A percentile compares a stretch with the other conserved stretches of the same genome.
Evolutionary conservation across 2,329 filamentous ascomycete species (phyloP).

Genomic region (Penicillium sp.): DNA sequence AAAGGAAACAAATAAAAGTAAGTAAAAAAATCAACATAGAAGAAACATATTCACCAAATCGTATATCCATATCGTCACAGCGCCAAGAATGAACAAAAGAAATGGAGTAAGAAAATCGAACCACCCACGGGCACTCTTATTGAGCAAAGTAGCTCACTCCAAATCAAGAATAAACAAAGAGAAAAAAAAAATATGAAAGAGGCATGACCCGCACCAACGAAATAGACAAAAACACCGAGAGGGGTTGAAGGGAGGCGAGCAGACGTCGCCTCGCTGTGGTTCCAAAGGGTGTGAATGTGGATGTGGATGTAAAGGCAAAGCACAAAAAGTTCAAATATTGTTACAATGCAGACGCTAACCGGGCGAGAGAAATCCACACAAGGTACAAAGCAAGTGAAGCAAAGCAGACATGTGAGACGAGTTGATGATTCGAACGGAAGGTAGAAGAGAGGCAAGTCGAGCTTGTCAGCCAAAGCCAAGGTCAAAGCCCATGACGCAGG

Average conservation of each 20-base stretch:
- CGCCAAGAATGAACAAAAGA: conserved; percentile 14
- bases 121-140: conserved; percentile 19
- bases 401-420: not conserved
- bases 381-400: not conserved
- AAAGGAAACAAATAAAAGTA: conserved; percentile 20
- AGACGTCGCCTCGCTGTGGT: not conserved
- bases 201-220: conserved; percentile 11
- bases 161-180: not conserved
- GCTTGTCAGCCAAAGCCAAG: not conserved
- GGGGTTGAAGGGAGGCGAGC: not conserved
- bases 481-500: not conserved
- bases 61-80: conserved; percentile 23
- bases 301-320: not conserved
- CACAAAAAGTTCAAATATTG: conserved; percentile 23
- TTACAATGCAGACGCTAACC: conserved; percentile 38
- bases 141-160: conserved; percentile 6
- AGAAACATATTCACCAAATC: conserved; percentile 13
- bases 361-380: conserved; percentile 26
- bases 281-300: no score
- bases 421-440: not conserved
- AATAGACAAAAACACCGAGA: conserved; percentile 17
- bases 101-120: conserved; percentile 12
- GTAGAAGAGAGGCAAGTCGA: not conserved
- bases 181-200: conserved; percentile 2
- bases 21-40: conserved; percentile 7